Evolutionary conservation across 768 basidiomycete genomes (phyloP).

Genomic region (Mycena alexandri): DNA sequence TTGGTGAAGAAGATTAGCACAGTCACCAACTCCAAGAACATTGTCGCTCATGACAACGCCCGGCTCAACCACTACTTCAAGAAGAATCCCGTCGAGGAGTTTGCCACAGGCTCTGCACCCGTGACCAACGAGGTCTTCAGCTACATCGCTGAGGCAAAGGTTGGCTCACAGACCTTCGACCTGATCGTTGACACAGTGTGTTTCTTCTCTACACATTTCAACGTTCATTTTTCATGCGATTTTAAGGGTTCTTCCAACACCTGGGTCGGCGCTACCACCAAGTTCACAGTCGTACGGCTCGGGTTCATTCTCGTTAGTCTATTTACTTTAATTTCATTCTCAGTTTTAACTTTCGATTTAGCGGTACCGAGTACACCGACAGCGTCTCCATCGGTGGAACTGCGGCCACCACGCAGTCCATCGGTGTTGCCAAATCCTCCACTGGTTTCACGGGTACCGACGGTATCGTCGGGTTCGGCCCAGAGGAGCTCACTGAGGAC

Average conservation of each 20-base stretch:
- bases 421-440: constrained; percentile 5
- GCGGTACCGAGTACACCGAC: constrained; percentile 22
- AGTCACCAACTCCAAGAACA: no score
- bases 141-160: no score
- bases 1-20: no score
- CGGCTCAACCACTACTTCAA: no score
- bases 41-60: no score
- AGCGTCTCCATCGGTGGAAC: constrained; percentile 4
- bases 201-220: neutral
- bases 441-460: constrained; percentile 3
- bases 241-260: constrained; percentile 16
- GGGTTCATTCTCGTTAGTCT: constrained; percentile 13
- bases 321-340: neutral
- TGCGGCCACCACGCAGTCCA: neutral
- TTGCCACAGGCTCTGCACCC: no score
- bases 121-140: no score
- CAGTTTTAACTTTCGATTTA: constrained; percentile 2
- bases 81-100: no score
- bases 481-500: constrained; percentile 10
- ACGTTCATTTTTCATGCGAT: neutral
- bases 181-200: constrained; percentile 19
- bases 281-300: constrained; percentile 2
- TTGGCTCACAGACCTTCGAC: constrained; percentile 10
- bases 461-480: constrained; percentile 22
- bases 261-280: constrained; percentile 13